Percentiles rank a stretch among this genome's conserved stretches.
Conservation (phyloP, 2,329 filamentous ascomycete genomes). For the Penicillium sp. region DNA sequence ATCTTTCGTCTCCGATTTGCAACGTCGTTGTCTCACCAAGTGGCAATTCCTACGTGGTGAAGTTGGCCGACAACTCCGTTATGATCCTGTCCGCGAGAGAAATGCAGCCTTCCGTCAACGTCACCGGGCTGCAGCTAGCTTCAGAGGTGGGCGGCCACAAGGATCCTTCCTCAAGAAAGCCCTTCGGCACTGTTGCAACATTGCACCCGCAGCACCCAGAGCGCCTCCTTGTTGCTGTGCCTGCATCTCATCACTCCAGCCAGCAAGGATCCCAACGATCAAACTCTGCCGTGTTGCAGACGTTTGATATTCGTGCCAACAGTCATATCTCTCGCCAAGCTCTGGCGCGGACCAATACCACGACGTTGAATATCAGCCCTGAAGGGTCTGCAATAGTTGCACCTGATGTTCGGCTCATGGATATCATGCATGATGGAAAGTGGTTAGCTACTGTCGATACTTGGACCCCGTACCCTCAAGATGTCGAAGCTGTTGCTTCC, state of each 20-base stretch:
- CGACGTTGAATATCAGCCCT: conserved; percentile 72
- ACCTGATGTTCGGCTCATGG: conserved; percentile 72
- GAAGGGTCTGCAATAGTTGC: conserved; percentile 71
- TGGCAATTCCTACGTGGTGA: conserved; percentile 78
- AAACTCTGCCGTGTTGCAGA: conserved; percentile 66
- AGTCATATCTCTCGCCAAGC: conserved; percentile 83
- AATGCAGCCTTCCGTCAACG: conserved; percentile 76
- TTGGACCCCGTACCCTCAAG: conserved; percentile 73
- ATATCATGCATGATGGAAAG: conserved; percentile 74
- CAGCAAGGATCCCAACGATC: conserved; percentile 43
- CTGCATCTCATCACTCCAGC: conserved; percentile 47
- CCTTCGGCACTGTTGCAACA: conserved; percentile 50
- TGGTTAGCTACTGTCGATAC: conserved; percentile 93
- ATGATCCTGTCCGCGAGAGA: conserved; percentile 90
- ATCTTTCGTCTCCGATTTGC: conserved; percentile 81
- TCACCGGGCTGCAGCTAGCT: conserved; percentile 72
- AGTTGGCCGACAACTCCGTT: conserved; percentile 86
- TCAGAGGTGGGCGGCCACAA: conserved; percentile 53
- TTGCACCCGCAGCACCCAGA: conserved; percentile 63
- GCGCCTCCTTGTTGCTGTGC: conserved; percentile 67
- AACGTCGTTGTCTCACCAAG: conserved; percentile 76
- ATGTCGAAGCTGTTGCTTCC: conserved; percentile 59
- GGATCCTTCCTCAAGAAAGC: conserved; percentile 27
- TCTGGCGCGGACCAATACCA: conserved; percentile 81
- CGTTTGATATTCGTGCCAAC: conserved; percentile 77